These are phyloP conservation scores for Aquilaria yunnanensis DNA, from an alignment of 345 rosid genomes.

Conservation along the genomic window DNA sequence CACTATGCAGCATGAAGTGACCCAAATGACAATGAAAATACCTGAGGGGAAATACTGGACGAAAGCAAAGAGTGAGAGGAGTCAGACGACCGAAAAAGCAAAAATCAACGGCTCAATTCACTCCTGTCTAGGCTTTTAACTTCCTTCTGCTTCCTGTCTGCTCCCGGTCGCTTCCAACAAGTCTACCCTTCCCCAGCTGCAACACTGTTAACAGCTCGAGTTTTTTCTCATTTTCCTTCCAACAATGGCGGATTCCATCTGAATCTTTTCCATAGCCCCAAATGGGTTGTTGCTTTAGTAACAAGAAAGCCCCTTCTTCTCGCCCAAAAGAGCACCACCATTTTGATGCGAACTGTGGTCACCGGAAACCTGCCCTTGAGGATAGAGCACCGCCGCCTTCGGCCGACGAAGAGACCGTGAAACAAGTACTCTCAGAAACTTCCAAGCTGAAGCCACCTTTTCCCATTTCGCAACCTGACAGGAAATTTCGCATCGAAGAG, in stretches of 20 bases:
- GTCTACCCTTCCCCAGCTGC: background rate
- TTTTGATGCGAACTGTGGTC: slow-evolving; percentile 9
- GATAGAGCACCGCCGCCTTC: slow-evolving; percentile 47
- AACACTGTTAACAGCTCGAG: background rate
- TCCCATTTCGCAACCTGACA: slow-evolving; percentile 5
- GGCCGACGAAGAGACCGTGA: slow-evolving; percentile 62
- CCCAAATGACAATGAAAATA: background rate
- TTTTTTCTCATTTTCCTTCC: background rate
- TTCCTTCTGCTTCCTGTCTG: background rate
- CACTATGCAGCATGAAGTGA: background rate
- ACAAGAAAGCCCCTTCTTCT: slow-evolving; percentile 12
- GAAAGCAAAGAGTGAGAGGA: too few relatives aligned
- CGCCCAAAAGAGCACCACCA: slow-evolving; percentile 14
- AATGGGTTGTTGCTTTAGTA: slow-evolving; percentile 84
- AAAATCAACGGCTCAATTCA: slow-evolving; percentile 14
- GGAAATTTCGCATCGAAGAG: slow-evolving; percentile 16
- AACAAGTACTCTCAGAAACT: slow-evolving; percentile 75
- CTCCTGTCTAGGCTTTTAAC: background rate
- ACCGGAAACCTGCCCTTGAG: slow-evolving; percentile 15
- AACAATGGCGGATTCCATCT: slow-evolving; percentile 2
- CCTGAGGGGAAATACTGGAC: background rate
- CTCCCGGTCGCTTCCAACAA: background rate
- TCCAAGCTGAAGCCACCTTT: slow-evolving; percentile 21
- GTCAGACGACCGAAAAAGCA: slow-evolving; percentile 13
- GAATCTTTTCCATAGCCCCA: background rate